Evolutionary conservation across 305 asterid genomes (phyloP).

Genomic region (Fraxinus latifolia): DNA sequence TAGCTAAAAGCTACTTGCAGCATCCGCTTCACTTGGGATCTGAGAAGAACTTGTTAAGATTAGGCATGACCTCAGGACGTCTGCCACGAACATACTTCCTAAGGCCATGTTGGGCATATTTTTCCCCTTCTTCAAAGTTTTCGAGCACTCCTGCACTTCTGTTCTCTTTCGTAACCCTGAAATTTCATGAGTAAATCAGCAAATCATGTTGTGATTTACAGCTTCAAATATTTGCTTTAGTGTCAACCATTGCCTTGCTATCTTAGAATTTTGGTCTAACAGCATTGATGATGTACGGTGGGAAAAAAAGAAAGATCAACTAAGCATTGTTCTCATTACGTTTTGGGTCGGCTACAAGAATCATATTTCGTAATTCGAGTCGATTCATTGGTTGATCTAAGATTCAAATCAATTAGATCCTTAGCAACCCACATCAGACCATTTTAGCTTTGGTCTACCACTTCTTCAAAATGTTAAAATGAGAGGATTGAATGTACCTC

Average conservation of each 20-base stretch:
- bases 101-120: slow-evolving; percentile 31
- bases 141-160: slow-evolving; percentile 46
- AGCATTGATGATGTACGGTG: neutral
- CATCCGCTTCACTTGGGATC: slow-evolving; percentile 29
- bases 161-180: slow-evolving; percentile 36
- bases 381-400: neutral
- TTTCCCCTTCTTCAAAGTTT: slow-evolving; percentile 41
- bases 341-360: neutral
- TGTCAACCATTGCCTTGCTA: neutral
- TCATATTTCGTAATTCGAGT: too few relatives aligned
- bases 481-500: slow-evolving; percentile 16
- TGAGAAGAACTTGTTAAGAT: slow-evolving; percentile 34
- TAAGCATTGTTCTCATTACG: neutral
- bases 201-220: too few relatives aligned
- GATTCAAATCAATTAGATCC: neutral
- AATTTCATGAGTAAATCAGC: neutral
- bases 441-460: neutral
- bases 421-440: neutral
- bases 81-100: slow-evolving; percentile 41
- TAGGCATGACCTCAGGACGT: slow-evolving; percentile 41
- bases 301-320: neutral
- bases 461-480: neutral
- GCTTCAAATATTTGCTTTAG: neutral
- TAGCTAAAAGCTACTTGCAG: neutral
- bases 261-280: neutral